phyloP scores from a whole-genome alignment of 2,329 filamentous ascomycete species.

The Teratosphaeria destructans region DNA sequence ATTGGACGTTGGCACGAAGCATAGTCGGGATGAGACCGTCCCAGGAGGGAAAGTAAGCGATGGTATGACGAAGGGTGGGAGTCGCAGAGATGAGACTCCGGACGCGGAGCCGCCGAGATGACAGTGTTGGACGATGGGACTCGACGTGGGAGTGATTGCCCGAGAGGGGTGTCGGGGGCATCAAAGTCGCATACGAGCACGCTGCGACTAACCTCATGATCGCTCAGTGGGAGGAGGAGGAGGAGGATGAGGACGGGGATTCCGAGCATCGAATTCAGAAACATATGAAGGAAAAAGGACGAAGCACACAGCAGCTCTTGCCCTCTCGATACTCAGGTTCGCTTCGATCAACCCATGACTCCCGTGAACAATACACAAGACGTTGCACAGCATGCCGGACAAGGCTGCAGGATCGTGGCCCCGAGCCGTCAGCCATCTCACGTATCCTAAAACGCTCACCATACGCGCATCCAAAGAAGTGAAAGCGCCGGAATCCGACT shows the following conservation, averaged over 20 bases:
- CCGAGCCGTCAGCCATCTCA: too few relatives aligned
- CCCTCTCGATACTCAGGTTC: not conserved
- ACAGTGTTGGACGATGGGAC: not conserved
- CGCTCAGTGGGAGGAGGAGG: not conserved
- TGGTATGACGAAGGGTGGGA: not conserved
- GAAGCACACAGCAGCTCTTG: not conserved
- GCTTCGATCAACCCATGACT: not conserved
- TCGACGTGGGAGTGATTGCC: not conserved
- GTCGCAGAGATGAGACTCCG: not conserved
- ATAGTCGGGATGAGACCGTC: not conserved
- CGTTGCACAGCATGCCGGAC: not conserved
- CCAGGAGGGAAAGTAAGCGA: not conserved
- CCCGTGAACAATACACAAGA: not conserved
- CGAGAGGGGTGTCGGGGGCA: not conserved
- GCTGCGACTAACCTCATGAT: not conserved
- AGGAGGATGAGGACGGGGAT: not conserved
- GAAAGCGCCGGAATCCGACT: too few relatives aligned
- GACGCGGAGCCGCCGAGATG: not conserved
- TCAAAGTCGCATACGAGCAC: not conserved
- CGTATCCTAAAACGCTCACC: not conserved
- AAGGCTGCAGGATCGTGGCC: too few relatives aligned
- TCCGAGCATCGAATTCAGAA: not conserved
- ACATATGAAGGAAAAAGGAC: not conserved
- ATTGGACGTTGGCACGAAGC: not conserved
- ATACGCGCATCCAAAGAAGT: too few relatives aligned